Base-by-base conservation (phyloP, 202 grass and related monocot genomes). In the Musa balbisiana region DNA sequence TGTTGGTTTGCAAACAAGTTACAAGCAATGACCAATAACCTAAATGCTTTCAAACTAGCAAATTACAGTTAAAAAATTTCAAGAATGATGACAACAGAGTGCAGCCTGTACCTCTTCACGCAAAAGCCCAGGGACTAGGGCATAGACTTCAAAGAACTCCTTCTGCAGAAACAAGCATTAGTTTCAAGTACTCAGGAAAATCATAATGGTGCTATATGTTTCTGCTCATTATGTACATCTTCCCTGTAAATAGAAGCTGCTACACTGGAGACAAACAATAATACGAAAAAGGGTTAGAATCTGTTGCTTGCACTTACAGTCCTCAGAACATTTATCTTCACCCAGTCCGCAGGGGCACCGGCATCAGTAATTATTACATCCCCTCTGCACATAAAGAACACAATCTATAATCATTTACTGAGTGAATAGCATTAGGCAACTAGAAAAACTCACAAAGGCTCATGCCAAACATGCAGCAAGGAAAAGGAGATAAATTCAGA, bases 121-220 rank as follows among this genome's bases (percentile, higher is more conserved):
- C 69, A 99, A 83, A 84, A 99, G 96, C 53, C 96, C 96, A 75
- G 96, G 96, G 92, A 99, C 89, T 49, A 99, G 88, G 3, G 91
- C 96, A 85, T 92, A 99, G 71, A 99, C 87, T 88, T 99, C 91
- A 88, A 88, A 99, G 74, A 85, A 95, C 85, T 95, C 91, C 76
- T 99, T 95, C 95, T 98, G 87, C 79, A 80, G n/a, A 58, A 90
- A 90, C 5, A 26, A 73, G 62, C 53, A 67, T 75, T 27, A 19
- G 8, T 12, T 11, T 9, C 9, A 49, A 69, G 16, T 60, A n/a
- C 56, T 50, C 8, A 70, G 9, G 2, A n/a, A 1, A 52, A 3
- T 51, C 50, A 12, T 51, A 70, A 21, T 15, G 33, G 43, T 70
- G 3, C 67, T 21, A 33, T 49, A 19, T 6, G 25, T 2, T 17